Percentiles rank a stretch among this genome's conserved stretches.
Conservation (phyloP, 2,329 filamentous ascomycete genomes). For the Clonostachys sp. region DNA sequence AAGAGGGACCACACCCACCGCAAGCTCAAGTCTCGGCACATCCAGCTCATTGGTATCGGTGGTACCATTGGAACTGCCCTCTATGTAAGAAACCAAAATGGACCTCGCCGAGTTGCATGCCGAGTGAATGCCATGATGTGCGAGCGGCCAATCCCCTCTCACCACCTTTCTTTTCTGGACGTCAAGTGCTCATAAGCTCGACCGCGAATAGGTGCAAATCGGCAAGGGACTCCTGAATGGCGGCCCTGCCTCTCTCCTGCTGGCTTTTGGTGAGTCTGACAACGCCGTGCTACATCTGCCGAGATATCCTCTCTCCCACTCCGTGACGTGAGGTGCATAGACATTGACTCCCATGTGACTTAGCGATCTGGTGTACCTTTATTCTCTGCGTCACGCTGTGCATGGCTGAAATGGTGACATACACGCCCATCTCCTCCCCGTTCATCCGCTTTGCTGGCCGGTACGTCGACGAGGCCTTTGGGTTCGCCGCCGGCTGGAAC, state of each 20-base stretch:
- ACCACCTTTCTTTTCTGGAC: neutral
- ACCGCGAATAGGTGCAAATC: slow-evolving; percentile 40
- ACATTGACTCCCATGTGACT: slow-evolving; percentile 16
- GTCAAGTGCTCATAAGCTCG: slow-evolving; percentile 8
- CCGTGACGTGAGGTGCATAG: neutral
- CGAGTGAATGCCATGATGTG: too few species aligned
- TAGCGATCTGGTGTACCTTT: slow-evolving; percentile 50
- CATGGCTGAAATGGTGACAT: slow-evolving; percentile 74
- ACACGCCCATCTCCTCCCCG: slow-evolving; percentile 70
- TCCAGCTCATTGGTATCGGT: slow-evolving; percentile 58
- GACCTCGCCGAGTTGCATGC: too few species aligned
- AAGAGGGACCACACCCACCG: slow-evolving; percentile 34
- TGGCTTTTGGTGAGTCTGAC: slow-evolving; percentile 38
- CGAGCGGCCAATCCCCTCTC: too few species aligned
- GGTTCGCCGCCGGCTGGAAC: slow-evolving; percentile 70
- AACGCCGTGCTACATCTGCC: too few species aligned
- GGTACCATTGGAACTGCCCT: slow-evolving; percentile 61
- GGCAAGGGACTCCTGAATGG: slow-evolving; percentile 53
- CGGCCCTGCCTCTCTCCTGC: slow-evolving; percentile 52
- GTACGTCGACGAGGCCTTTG: slow-evolving; percentile 72
- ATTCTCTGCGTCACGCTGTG: slow-evolving; percentile 55
- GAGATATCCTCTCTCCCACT: neutral
- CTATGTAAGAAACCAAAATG: slow-evolving; percentile 31
- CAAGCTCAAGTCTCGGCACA: slow-evolving; percentile 49
- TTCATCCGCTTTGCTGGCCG: slow-evolving; percentile 75